phyloP scores from a whole-genome alignment of 805 yeast genomes.

The Ascoidea tarda region DNA sequence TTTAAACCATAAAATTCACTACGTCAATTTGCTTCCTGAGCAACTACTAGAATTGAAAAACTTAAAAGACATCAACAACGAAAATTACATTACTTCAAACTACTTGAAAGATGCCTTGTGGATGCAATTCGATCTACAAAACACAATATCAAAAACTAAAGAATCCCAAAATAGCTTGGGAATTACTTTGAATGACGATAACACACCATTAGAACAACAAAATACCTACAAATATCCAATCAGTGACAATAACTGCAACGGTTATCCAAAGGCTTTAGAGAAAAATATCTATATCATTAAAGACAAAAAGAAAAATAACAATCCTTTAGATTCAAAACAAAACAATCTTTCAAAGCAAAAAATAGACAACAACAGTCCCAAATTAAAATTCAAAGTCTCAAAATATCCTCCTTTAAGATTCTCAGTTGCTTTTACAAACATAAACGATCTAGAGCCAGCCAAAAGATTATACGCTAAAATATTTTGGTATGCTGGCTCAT shows the following conservation, averaged over 20 bases:
- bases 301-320: constrained; percentile 5
- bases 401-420: constrained; percentile 40
- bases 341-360: background rate
- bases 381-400: constrained; percentile 12
- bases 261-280: constrained; percentile 25
- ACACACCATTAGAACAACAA: constrained; percentile 16
- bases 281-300: constrained; percentile 13
- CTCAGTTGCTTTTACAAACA: constrained; percentile 34
- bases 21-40: constrained; percentile 34
- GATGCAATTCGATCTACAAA: constrained; percentile 29
- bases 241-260: constrained; percentile 33
- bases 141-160: constrained; percentile 20
- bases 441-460: constrained; percentile 28
- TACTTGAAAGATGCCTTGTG: constrained; percentile 34
- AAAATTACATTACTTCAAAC: constrained; percentile 22
- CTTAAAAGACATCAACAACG: constrained; percentile 22
- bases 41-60: constrained; percentile 29
- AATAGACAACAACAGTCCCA: constrained; percentile 1
- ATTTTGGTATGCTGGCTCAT: constrained; percentile 48
- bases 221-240: constrained; percentile 28
- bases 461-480: constrained; percentile 36
- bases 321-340: background rate
- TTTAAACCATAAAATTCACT: constrained; percentile 28
- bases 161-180: constrained; percentile 17
- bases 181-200: constrained; percentile 14